These are phyloP conservation scores for Cercospora sp. DNA, from an alignment of 2,329 filamentous ascomycete species.

Conservation along the genomic window DNA sequence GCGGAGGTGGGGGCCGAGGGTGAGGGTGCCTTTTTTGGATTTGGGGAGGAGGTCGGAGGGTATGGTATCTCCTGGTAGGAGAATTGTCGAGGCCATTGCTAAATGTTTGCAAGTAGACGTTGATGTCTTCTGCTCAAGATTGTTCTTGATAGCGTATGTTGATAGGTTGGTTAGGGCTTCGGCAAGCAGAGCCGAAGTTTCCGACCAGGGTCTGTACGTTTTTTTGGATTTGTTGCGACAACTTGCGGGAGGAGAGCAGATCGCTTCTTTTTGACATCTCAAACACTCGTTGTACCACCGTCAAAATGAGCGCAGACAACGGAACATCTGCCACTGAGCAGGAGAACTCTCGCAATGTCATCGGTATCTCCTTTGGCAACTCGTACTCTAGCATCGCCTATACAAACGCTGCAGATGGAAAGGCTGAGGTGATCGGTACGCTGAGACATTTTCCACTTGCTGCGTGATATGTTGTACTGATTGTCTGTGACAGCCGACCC, in stretches of 20 bases:
- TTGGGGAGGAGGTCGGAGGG: constrained; percentile 66
- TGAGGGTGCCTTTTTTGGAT: constrained; percentile 65
- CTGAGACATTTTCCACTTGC: background rate
- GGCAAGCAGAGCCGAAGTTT: background rate
- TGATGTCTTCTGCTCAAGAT: background rate
- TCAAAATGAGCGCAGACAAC: constrained; percentile 54
- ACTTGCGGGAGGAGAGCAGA: background rate
- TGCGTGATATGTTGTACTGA: background rate
- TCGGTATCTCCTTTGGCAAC: constrained; percentile 97
- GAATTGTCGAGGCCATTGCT: constrained; percentile 49
- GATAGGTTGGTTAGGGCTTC: constrained; percentile 6
- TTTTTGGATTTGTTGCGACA: constrained; percentile 7
- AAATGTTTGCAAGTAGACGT: background rate
- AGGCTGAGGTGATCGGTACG: constrained; percentile 78
- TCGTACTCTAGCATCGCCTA: constrained; percentile 96
- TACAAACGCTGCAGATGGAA: constrained; percentile 75
- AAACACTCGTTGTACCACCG: constrained; percentile 4
- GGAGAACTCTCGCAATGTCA: constrained; percentile 55
- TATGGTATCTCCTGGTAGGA: constrained; percentile 80
- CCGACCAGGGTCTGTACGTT: constrained; percentile 5
- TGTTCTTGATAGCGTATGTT: background rate
- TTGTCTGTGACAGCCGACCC: constrained; percentile 69
- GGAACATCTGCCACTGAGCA: constrained; percentile 52
- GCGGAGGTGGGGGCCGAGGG: constrained; percentile 79
- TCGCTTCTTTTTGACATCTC: constrained; percentile 1